Conservation (phyloP, 345 rosid species). For the Isatis tinctoria region DNA sequence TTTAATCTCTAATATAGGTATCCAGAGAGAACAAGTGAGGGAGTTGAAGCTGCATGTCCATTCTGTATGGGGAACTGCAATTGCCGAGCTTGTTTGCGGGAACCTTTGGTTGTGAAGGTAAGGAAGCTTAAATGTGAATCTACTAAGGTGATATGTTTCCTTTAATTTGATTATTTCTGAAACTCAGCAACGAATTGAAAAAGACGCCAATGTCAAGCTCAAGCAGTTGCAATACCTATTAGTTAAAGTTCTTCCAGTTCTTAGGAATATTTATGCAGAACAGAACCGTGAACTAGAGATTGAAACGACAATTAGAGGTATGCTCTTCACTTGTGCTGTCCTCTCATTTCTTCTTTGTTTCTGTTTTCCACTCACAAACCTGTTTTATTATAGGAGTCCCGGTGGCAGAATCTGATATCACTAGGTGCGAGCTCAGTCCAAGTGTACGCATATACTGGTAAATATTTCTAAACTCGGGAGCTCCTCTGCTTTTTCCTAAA, state of each 20-base stretch:
- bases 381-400: slow-evolving; percentile 16
- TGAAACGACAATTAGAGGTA: slow-evolving; percentile 30
- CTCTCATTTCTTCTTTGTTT: neutral
- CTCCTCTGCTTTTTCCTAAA: neutral
- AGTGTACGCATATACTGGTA: slow-evolving; percentile 33
- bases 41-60: slow-evolving; percentile 19
- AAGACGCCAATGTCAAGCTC: slow-evolving; percentile 18
- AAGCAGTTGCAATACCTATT: slow-evolving; percentile 35
- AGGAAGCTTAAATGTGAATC: neutral
- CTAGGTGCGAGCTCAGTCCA: slow-evolving; percentile 15
- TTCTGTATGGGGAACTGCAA: slow-evolving; percentile 26
- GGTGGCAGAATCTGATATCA: slow-evolving; percentile 16
- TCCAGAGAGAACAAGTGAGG: slow-evolving; percentile 16
- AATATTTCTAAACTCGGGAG: neutral
- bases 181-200: slow-evolving; percentile 3
- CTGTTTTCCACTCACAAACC: neutral
- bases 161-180: neutral
- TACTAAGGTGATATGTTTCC: neutral
- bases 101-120: slow-evolving; percentile 32
- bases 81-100: slow-evolving; percentile 29
- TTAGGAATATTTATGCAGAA: slow-evolving; percentile 25
- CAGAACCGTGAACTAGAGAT: slow-evolving; percentile 34
- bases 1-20: slow-evolving; percentile 6
- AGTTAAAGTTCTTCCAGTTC: slow-evolving; percentile 30
- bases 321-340: neutral